Conservation (phyloP, 192 early-diverging fungal genomes). For the Linnemannia exigua region DNA sequence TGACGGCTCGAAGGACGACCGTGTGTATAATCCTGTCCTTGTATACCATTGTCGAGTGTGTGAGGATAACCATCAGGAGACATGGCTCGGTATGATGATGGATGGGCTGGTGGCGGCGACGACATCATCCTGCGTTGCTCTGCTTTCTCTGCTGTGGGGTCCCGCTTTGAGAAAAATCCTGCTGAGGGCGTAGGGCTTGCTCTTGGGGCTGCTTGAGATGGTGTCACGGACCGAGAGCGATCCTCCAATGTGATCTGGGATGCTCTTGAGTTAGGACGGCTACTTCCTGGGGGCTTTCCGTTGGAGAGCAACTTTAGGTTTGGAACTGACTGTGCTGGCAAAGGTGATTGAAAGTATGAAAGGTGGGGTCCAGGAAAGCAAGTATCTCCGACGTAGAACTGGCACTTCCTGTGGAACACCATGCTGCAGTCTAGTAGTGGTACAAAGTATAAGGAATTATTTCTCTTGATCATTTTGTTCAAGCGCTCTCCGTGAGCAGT, state of each 20-base stretch:
- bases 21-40: not conserved
- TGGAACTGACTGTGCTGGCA: slow-evolving; percentile 40
- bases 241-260: slow-evolving; percentile 33
- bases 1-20: slow-evolving; percentile 39
- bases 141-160: slow-evolving; percentile 14
- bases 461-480: too few species aligned
- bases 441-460: too few species aligned
- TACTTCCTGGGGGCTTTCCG: slow-evolving; percentile 19
- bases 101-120: not conserved
- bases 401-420: slow-evolving; percentile 49
- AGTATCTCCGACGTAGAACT: slow-evolving; percentile 49
- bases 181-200: slow-evolving; percentile 37
- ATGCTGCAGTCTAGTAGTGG: slow-evolving; percentile 40
- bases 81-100: slow-evolving; percentile 8
- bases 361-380: slow-evolving; percentile 52
- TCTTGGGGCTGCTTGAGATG: slow-evolving; percentile 31
- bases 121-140: slow-evolving; percentile 17
- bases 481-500: not conserved
- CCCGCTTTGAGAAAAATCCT: slow-evolving; percentile 21
- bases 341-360: slow-evolving; percentile 31
- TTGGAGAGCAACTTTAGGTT: slow-evolving; percentile 33
- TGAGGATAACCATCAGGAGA: slow-evolving; percentile 21
- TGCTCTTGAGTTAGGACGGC: slow-evolving; percentile 40
- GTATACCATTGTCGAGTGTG: not conserved
- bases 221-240: slow-evolving; percentile 42